Evolutionary conservation across 495 filamentous ascomycete genomes (phyloP), one percentile per base, ranked within the genome.

Genomic region (Xylaria sp.): DNA sequence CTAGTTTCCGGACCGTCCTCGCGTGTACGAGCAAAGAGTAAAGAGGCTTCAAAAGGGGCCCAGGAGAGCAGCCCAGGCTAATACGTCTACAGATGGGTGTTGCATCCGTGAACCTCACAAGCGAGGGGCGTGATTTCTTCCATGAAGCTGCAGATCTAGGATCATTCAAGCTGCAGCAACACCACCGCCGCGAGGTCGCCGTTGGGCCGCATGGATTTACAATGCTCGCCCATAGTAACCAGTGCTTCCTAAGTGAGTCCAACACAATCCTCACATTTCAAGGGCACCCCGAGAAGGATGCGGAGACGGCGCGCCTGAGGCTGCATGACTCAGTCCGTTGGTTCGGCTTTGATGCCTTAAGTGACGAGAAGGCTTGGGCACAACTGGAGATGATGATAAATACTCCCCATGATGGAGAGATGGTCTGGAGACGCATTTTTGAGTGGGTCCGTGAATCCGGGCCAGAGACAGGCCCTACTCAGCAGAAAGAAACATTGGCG

Each of bases 241-340:
- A 86, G 72, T 69, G 72, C 19, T 82, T 86, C 48, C 55, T 85
- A 14, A 83, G 79, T 58, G 74, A 82, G 53, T 76, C 73, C 66
- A 80, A 80, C 71, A 76, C 79, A 6, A 79, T 86, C 48, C 71
- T 86, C 24, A 85, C 84, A 3, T 83, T 86, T 44, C 85, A 86
- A 67, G 84, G 83, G 1, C 85, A 86, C 67, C 85, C 84, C 3
- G 85, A 86, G 69, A 82, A 86, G 79, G 82, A 86, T 66, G 77
- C 75, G 0, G 77, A 74, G 24, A 77, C 82, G 21, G 82, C 85
- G 19, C 79, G 79, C 35, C 61, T 80, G 59, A 70, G 83, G 61
- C 66, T 86, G 40, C 66, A 74, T 43, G 80, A 84, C 62, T 77
- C 82, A 0, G 62, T 74, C 35, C 68, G 77, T 26, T 85, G 84